These are phyloP conservation scores for Rhizophora apiculata DNA, from an alignment of 345 rosid species.

Conservation along the genomic window DNA sequence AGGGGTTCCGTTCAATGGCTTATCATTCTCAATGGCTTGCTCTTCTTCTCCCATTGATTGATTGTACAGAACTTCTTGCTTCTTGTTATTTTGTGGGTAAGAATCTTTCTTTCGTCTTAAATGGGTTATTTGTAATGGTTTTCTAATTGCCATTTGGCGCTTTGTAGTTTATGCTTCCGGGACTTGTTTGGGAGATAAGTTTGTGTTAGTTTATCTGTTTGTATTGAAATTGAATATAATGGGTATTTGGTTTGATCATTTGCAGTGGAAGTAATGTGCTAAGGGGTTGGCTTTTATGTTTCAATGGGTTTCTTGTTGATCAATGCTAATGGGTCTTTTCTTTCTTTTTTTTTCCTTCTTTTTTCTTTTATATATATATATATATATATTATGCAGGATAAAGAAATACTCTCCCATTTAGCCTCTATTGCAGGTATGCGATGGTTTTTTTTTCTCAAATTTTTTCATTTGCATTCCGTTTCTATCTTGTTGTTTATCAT, in stretches of 20 bases:
- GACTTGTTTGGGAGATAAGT: background rate
- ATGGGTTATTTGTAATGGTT: no score
- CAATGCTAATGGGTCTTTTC: background rate
- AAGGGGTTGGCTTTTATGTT: background rate
- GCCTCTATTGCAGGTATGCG: background rate
- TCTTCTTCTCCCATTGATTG: no score
- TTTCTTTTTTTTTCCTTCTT: no score
- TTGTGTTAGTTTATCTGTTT: background rate
- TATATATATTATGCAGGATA: background rate
- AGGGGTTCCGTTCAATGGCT: no score
- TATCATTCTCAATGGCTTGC: no score
- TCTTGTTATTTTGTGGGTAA: no score
- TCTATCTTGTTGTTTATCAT: background rate
- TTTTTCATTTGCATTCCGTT: background rate
- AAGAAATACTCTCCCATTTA: background rate
- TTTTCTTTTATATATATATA: no score
- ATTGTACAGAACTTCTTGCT: no score
- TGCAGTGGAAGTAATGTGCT: background rate
- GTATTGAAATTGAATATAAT: background rate
- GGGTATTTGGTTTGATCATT: conserved; percentile 2
- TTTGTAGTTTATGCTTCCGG: no score
- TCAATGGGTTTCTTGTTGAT: background rate
- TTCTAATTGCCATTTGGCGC: no score
- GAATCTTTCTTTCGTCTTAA: no score
- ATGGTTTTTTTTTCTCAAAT: background rate